A percentile compares a stretch with the other conserved stretches of the same genome.
Evolutionary conservation across 2,329 filamentous ascomycete genomes (phyloP).

Genomic region (Lachnellula suecica): DNA sequence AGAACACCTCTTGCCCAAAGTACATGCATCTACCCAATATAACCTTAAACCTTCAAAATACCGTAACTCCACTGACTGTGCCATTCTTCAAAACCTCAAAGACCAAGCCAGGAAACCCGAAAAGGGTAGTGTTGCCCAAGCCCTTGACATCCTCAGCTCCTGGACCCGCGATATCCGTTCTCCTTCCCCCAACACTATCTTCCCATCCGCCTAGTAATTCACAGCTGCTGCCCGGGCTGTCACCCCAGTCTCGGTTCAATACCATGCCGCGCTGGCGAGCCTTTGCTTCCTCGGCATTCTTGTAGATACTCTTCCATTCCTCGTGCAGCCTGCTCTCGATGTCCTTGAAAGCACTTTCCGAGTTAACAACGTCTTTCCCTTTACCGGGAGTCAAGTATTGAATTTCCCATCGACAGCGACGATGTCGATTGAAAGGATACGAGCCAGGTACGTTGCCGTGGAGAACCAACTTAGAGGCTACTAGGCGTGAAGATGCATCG

Average conservation of each 20-base stretch:
- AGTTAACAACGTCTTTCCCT: constrained; percentile 35
- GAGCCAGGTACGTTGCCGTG: constrained; percentile 95
- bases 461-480: constrained; percentile 87
- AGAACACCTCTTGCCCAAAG: constrained; percentile 1
- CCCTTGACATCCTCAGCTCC: constrained; percentile 52
- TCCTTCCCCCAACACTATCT: constrained; percentile 54
- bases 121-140: constrained; percentile 77
- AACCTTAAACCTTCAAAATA: constrained; percentile 57
- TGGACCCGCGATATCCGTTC: constrained; percentile 41
- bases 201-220: constrained; percentile 83
- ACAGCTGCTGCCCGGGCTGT: constrained; percentile 86
- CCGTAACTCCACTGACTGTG: constrained; percentile 82
- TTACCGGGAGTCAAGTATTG: constrained; percentile 50
- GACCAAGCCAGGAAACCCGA: constrained; percentile 88
- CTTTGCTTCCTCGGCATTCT: constrained; percentile 50
- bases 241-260: constrained; percentile 85
- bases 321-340: constrained; percentile 68
- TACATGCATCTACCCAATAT: constrained; percentile 1
- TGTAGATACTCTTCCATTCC: constrained; percentile 68
- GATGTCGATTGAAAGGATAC: constrained; percentile 94
- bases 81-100: constrained; percentile 97
- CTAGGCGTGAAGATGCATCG: constrained; percentile 59
- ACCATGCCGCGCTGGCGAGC: constrained; percentile 74
- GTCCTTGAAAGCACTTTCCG: constrained; percentile 72
- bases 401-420: constrained; percentile 85